Evolutionary conservation across 208 protist genomes (phyloP), one percentile per base, ranked within the genome.

Genomic region (Leishmania guyanensis): DNA sequence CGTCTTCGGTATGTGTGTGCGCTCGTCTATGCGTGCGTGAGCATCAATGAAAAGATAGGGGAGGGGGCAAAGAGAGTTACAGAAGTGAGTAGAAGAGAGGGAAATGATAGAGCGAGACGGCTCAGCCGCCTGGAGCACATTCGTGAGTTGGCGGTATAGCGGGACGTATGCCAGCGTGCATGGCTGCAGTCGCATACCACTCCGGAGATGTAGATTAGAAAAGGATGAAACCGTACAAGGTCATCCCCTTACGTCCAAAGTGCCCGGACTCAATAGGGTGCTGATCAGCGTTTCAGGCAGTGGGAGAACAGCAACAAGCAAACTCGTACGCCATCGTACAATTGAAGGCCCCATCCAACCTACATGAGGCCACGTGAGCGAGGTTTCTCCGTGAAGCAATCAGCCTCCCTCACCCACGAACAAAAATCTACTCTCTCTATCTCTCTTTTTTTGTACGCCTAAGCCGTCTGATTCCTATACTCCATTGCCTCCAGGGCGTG

Each of bases 401-500:
- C 58, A 64, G 58, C 26, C 20, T 46, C 66, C 14, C 33, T 1
- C 5, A 68, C 64, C 10, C 10, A 68, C 8, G 20, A n/a, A 9
- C 46, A 50, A 51, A 20, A 14, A 50, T 39, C 12, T 48, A 5
- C 10, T 20, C 66, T 43, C 5, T 22, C n/a, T 60, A n/a, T n/a
- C n/a, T 50, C n/a, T 60, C 10, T 0, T 5, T 64, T 64, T 64
- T 62, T 64, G 16, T 50, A 66, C 10, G 50, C 16, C 65, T 26
- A 74, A 12, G 17, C 29, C 17, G 36, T n/a, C 53, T 54, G 12
- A 9, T 81, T 71, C 46, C 8, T 65, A 71, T 56, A 75, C 48
- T 3, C n/a, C 20, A 68, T 14, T 5, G 29, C 36, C 29, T 84
- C 84, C 46, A 92, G 43, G 4, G 77, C 48, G 2, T 53, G 54